Evolutionary conservation across 2,329 filamentous ascomycete genomes (phyloP).

Genomic region (Curvularia spicifera): DNA sequence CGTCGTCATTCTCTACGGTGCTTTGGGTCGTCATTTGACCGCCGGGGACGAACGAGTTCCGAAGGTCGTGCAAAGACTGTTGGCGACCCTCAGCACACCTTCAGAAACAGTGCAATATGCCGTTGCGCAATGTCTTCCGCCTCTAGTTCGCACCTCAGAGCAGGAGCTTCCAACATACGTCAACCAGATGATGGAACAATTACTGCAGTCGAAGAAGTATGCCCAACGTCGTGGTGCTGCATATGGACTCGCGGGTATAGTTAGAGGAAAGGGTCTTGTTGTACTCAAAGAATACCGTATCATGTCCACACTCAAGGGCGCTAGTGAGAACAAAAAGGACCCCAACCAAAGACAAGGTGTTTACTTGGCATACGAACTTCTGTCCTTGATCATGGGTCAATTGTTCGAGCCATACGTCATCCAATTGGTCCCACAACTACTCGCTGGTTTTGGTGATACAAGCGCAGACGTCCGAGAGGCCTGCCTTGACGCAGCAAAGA

Average conservation of each 20-base stretch:
- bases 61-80: slow-evolving; percentile 82
- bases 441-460: slow-evolving; percentile 86
- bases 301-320: slow-evolving; percentile 77
- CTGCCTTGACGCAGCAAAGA: slow-evolving; percentile 90
- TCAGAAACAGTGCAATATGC: slow-evolving; percentile 97
- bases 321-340: slow-evolving; percentile 95
- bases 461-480: slow-evolving; percentile 90
- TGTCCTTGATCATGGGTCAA: slow-evolving; percentile 83
- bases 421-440: slow-evolving; percentile 88
- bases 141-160: slow-evolving; percentile 80
- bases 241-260: slow-evolving; percentile 89
- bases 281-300: slow-evolving; percentile 85
- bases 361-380: slow-evolving; percentile 86
- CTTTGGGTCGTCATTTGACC: slow-evolving; percentile 84
- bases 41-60: slow-evolving; percentile 86
- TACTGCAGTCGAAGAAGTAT: slow-evolving; percentile 89
- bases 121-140: slow-evolving; percentile 90
- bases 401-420: slow-evolving; percentile 97
- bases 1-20: slow-evolving; percentile 96
- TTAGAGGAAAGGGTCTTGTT: slow-evolving; percentile 84
- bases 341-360: slow-evolving; percentile 85
- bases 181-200: slow-evolving; percentile 76
- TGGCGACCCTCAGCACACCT: slow-evolving; percentile 88
- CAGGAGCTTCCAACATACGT: slow-evolving; percentile 82
- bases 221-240: slow-evolving; percentile 91